A percentile compares a stretch with the other conserved stretches of the same genome.
Conservation (phyloP, 805 yeast genomes). For the Candida adriatica region DNA sequence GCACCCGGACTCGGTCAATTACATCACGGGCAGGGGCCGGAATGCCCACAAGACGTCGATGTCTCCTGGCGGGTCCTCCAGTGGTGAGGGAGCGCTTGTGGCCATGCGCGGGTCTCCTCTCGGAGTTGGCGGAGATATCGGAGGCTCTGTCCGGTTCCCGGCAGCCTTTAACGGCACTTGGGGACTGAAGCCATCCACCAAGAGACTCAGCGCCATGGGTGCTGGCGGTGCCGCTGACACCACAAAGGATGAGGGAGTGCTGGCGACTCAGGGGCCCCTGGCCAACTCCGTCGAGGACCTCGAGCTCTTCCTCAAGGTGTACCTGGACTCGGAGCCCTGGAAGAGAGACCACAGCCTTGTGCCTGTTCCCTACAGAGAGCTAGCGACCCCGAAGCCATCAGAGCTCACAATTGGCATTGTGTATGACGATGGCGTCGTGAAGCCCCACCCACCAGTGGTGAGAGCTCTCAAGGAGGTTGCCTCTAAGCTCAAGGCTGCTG, state of each 20-base stretch:
- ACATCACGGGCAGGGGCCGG: constrained; percentile 48
- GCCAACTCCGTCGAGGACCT: constrained; percentile 56
- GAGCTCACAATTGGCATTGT: constrained; percentile 52
- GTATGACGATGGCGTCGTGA: constrained; percentile 57
- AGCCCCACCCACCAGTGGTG: constrained; percentile 58
- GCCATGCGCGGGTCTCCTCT: constrained; percentile 50
- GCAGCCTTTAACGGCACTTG: constrained; percentile 55
- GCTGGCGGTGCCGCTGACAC: constrained; percentile 11
- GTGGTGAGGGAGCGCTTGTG: constrained; percentile 63
- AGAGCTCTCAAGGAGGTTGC: constrained; percentile 50
- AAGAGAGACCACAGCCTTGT: constrained; percentile 17
- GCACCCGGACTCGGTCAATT: constrained; percentile 58
- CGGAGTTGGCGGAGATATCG: constrained; percentile 65
- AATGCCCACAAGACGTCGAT: constrained; percentile 50
- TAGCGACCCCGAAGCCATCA: constrained; percentile 27
- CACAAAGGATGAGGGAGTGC: constrained; percentile 43
- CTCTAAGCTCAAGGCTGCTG: constrained; percentile 49
- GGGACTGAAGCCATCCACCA: constrained; percentile 55
- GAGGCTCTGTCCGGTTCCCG: constrained; percentile 63
- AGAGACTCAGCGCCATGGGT: constrained; percentile 38
- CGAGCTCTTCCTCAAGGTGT: constrained; percentile 55
- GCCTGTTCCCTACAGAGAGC: constrained; percentile 36
- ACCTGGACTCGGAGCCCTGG: constrained; percentile 49
- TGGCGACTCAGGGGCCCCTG: constrained; percentile 66
- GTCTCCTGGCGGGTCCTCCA: constrained; percentile 66